A percentile compares a stretch with the other conserved stretches of the same genome.
Conservation (phyloP, 1,284 basidiomycete species). For the Naganishia cerealis region DNA sequence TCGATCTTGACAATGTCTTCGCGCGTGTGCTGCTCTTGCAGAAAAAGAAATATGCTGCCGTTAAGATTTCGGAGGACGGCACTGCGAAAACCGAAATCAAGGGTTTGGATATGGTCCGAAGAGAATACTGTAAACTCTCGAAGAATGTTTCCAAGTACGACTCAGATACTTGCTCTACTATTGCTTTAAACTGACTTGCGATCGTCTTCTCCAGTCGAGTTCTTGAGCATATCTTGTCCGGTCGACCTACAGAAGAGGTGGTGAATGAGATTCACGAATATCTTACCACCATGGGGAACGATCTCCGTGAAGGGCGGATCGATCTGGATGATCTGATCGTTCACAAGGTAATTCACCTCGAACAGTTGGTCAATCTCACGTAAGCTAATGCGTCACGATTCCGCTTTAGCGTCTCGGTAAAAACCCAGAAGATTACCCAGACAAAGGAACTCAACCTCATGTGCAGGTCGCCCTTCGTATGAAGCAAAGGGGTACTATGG, state of each 20-base stretch:
- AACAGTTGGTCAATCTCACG: background rate
- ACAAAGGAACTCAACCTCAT: slow-evolving; percentile 90
- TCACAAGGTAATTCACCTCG: slow-evolving; percentile 66
- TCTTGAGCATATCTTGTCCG: slow-evolving; percentile 85
- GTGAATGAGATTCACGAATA: slow-evolving; percentile 93
- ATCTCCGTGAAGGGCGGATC: slow-evolving; percentile 73
- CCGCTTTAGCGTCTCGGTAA: slow-evolving; percentile 78
- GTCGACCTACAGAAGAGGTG: slow-evolving; percentile 83
- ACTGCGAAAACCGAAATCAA: slow-evolving; percentile 81
- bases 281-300: slow-evolving; percentile 69
- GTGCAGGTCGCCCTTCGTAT: slow-evolving; percentile 93
- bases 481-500: slow-evolving; percentile 78
- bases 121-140: slow-evolving; percentile 89
- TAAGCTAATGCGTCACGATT: slow-evolving; percentile 1
- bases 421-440: slow-evolving; percentile 93
- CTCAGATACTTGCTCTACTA: background rate
- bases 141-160: slow-evolving; percentile 86
- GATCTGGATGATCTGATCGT: slow-evolving; percentile 92
- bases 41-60: slow-evolving; percentile 99
- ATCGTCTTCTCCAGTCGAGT: slow-evolving; percentile 64
- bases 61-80: slow-evolving; percentile 81
- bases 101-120: slow-evolving; percentile 97
- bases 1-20: slow-evolving; percentile 93
- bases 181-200: background rate
- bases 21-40: slow-evolving; percentile 88